Evolutionary conservation across 306 rosid species (phyloP).

Genomic region (Oxytropis ochrocephala): DNA sequence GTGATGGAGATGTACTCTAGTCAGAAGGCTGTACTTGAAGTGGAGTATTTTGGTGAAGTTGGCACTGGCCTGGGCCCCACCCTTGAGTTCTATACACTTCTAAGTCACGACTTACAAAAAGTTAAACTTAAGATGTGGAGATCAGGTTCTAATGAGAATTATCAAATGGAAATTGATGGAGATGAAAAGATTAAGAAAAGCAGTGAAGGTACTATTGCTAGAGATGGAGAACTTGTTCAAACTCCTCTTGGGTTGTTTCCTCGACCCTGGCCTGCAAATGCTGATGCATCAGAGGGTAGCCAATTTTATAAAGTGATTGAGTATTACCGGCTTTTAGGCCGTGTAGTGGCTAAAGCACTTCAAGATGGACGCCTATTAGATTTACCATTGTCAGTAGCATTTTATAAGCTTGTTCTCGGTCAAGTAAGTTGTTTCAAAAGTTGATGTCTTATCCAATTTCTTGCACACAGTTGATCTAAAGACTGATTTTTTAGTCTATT

Average conservation of each 20-base stretch:
- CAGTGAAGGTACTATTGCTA: conserved; percentile 32
- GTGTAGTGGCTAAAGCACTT: conserved; percentile 93
- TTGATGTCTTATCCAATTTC: background rate
- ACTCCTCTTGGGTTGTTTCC: conserved; percentile 94
- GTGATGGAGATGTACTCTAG: conserved; percentile 99
- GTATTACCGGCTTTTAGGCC: conserved; percentile 89
- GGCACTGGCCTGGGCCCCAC: conserved; percentile 99
- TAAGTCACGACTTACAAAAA: conserved; percentile 91
- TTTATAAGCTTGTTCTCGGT: conserved; percentile 85
- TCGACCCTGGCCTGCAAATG: conserved; percentile 76
- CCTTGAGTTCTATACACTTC: conserved; percentile 92
- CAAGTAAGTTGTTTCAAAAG: conserved; percentile 52
- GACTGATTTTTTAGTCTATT: conserved; percentile 8
- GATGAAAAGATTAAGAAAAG: conserved; percentile 43
- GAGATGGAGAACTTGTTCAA: conserved; percentile 55
- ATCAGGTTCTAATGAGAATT: conserved; percentile 47
- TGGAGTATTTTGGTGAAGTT: conserved; percentile 98
- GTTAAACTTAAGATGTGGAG: conserved; percentile 91
- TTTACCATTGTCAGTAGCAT: conserved; percentile 79
- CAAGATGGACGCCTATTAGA: conserved; percentile 97
- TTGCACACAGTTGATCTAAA: background rate
- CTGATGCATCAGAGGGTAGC: conserved; percentile 71
- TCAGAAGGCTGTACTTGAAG: conserved; percentile 99
- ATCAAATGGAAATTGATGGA: conserved; percentile 63
- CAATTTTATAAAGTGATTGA: conserved; percentile 65